A percentile compares a stretch with the other conserved stretches of the same genome.
These are phyloP conservation scores for Chytridiales sp. DNA, from an alignment of 371 early-diverging fungal species.

Conservation along the genomic window DNA sequence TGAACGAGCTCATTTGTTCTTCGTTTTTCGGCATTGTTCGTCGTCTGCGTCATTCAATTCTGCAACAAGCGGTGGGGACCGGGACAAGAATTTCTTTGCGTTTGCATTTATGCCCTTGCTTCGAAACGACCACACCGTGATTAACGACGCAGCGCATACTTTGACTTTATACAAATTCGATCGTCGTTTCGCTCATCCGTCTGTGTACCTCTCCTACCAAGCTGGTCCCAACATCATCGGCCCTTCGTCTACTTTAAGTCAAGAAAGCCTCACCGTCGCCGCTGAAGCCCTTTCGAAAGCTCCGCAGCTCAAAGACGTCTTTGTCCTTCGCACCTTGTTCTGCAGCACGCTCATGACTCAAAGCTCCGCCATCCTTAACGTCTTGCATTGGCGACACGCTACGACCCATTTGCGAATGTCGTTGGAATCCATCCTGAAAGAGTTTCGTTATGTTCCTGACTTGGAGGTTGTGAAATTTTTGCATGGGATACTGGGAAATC, in stretches of 20 bases:
- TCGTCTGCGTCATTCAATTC: conserved; percentile 7
- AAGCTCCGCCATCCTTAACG: conserved; percentile 59
- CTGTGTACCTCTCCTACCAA: conserved; percentile 50
- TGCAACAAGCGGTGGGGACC: conserved; percentile 2
- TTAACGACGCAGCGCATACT: conserved; percentile 62
- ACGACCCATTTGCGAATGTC: conserved; percentile 15
- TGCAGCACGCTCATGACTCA: conserved; percentile 71
- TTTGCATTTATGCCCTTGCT: conserved; percentile 63
- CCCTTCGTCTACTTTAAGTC: conserved; percentile 14
- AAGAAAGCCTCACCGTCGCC: conserved; percentile 20
- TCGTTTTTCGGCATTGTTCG: conserved; percentile 52
- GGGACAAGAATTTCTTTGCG: conserved; percentile 34
- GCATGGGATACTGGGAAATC: conserved; percentile 61
- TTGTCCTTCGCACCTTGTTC: conserved; percentile 55
- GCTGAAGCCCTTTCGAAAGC: conserved; percentile 39
- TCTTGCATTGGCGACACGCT: conserved; percentile 62
- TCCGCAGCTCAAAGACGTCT: conserved; percentile 50
- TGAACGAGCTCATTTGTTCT: conserved; percentile 60
- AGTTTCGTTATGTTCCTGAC: conserved; percentile 65
- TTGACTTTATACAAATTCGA: conserved; percentile 70
- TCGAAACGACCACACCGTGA: conserved; percentile 55
- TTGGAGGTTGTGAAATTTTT: conserved; percentile 72
- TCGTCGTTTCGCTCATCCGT: conserved; percentile 40
- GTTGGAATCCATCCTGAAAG: conserved; percentile 55
- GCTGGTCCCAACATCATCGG: conserved; percentile 31